Evolutionary conservation across 2,329 filamentous ascomycete species (phyloP).

Genomic region (Aspergillus ruber): DNA sequence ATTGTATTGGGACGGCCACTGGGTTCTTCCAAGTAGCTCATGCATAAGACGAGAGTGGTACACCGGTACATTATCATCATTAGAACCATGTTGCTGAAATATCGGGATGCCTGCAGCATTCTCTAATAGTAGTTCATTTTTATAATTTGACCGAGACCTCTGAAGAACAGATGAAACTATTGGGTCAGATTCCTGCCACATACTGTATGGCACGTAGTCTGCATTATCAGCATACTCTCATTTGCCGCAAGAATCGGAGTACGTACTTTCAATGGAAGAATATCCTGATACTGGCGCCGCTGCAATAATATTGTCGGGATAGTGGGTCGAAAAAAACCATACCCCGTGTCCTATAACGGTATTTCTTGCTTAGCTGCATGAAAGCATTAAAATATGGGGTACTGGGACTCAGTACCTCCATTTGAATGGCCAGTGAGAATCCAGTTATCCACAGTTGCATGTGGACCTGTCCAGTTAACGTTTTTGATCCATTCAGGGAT

Average conservation of each 20-base stretch:
- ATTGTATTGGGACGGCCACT: slow-evolving; percentile 40
- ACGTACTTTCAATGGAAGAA: slow-evolving; percentile 46
- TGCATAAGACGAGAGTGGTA: slow-evolving; percentile 53
- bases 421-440: slow-evolving; percentile 55
- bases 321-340: slow-evolving; percentile 52
- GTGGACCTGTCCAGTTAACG: slow-evolving; percentile 44
- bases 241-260: background rate
- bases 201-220: slow-evolving; percentile 52
- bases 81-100: slow-evolving; percentile 50
- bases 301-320: slow-evolving; percentile 51
- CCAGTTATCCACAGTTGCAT: slow-evolving; percentile 43
- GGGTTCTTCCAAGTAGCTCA: slow-evolving; percentile 41
- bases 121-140: slow-evolving; percentile 49
- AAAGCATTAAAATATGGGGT: background rate
- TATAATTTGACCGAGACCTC: slow-evolving; percentile 46
- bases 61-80: slow-evolving; percentile 53
- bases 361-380: background rate
- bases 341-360: slow-evolving; percentile 44
- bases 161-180: slow-evolving; percentile 42
- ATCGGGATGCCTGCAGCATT: slow-evolving; percentile 50
- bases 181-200: slow-evolving; percentile 53
- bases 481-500: slow-evolving; percentile 47
- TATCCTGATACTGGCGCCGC: slow-evolving; percentile 55
- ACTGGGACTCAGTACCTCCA: slow-evolving; percentile 35
- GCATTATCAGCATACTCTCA: slow-evolving; percentile 4